Evolutionary conservation across 169 alveolate species (phyloP).

Genomic region (Toxoplasma gondii): DNA sequence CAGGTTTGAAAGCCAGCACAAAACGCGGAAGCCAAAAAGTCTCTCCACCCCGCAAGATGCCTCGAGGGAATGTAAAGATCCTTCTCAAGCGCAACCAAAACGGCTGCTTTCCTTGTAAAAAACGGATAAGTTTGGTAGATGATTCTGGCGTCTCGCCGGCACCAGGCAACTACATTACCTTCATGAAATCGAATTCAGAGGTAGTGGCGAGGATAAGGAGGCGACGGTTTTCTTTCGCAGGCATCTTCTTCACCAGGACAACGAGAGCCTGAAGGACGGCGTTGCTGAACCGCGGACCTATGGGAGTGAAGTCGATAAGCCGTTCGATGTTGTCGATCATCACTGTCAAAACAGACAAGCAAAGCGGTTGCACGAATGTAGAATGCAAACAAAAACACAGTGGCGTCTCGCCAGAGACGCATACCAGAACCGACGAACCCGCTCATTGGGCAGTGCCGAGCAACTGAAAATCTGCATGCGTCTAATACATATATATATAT

Average conservation of each 20-base stretch:
- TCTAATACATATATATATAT: too few species aligned
- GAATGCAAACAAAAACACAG: background rate
- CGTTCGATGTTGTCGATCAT: slow-evolving; percentile 97
- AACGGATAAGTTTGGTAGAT: too few species aligned
- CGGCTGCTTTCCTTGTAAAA: too few species aligned
- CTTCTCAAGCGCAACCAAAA: too few species aligned
- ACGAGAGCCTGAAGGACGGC: slow-evolving; percentile 94
- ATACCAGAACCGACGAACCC: background rate
- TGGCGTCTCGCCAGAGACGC: background rate
- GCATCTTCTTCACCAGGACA: slow-evolving; percentile 94
- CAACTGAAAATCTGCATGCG: background rate
- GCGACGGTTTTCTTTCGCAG: slow-evolving; percentile 93
- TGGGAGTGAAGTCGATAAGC: slow-evolving; percentile 95
- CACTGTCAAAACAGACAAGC: slow-evolving; percentile 73
- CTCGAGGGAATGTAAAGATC: too few species aligned
- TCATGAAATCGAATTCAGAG: slow-evolving; percentile 88
- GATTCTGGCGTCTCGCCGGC: too few species aligned
- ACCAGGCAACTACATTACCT: slow-evolving; percentile 30
- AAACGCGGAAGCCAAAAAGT: background rate
- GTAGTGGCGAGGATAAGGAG: slow-evolving; percentile 97
- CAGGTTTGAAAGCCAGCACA: background rate
- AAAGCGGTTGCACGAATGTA: background rate
- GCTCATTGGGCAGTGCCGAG: too few species aligned
- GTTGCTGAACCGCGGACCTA: slow-evolving; percentile 98
- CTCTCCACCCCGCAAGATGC: background rate